These are phyloP conservation scores for Ascosphaera aggregata DNA, from an alignment of 2,329 filamentous ascomycete genomes.

Conservation along the genomic window DNA sequence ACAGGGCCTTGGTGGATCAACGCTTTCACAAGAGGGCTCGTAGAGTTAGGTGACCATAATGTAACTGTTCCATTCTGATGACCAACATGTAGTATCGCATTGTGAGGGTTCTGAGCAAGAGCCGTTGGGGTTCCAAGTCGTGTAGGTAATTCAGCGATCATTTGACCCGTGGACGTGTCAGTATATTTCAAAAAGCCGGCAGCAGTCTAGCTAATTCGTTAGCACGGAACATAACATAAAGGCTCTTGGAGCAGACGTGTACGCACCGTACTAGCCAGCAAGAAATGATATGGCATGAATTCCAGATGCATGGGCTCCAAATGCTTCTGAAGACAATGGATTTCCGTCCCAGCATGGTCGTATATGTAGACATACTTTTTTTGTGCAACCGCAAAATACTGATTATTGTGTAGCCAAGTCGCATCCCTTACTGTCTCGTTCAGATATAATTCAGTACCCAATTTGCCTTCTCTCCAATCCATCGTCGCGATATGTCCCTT, in stretches of 20 bases:
- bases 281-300: slow-evolving; percentile 89
- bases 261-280: slow-evolving; percentile 63
- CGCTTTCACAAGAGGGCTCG: slow-evolving; percentile 71
- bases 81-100: slow-evolving; percentile 76
- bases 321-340: slow-evolving; percentile 79
- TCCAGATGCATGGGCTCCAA: slow-evolving; percentile 83
- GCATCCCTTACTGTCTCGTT: slow-evolving; percentile 76
- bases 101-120: slow-evolving; percentile 72
- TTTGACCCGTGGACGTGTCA: slow-evolving; percentile 78
- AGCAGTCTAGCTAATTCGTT: slow-evolving; percentile 30
- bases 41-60: slow-evolving; percentile 83
- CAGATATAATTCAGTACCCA: slow-evolving; percentile 78
- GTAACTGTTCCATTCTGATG: slow-evolving; percentile 91
- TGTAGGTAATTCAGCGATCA: slow-evolving; percentile 68
- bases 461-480: slow-evolving; percentile 82
- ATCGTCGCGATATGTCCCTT: slow-evolving; percentile 93
- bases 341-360: slow-evolving; percentile 68
- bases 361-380: slow-evolving; percentile 97
- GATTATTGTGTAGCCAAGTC: slow-evolving; percentile 84
- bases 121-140: slow-evolving; percentile 64
- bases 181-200: slow-evolving; percentile 80
- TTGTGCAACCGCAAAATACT: slow-evolving; percentile 81
- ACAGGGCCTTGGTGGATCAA: slow-evolving; percentile 79
- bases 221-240: slow-evolving; percentile 6
- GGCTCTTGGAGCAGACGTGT: neutral